Evolutionary conservation across 495 filamentous ascomycete species (phyloP).

Genomic region (Cladorrhinum samala): DNA sequence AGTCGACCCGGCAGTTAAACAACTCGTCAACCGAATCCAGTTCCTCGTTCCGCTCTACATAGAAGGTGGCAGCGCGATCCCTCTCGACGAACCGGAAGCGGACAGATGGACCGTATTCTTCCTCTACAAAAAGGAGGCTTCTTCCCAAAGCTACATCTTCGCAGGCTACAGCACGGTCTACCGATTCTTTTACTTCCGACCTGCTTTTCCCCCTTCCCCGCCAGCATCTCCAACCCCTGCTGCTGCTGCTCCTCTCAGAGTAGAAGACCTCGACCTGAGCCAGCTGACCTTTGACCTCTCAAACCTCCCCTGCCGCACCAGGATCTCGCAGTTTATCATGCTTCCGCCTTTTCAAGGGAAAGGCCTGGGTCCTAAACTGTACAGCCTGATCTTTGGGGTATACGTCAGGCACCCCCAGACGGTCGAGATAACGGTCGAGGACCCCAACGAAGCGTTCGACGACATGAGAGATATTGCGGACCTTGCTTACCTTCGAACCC

Average conservation of each 20-base stretch:
- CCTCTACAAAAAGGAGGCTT: conserved; percentile 59
- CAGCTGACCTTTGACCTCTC: conserved; percentile 42
- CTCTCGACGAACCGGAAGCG: conserved; percentile 61
- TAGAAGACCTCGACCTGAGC: conserved; percentile 23
- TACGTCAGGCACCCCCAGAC: conserved; percentile 58
- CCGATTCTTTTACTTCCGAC: conserved; percentile 61
- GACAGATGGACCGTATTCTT: conserved; percentile 91
- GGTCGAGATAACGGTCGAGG: conserved; percentile 86
- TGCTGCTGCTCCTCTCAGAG: conserved; percentile 17
- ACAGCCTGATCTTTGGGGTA: conserved; percentile 64
- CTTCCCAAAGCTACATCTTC: conserved; percentile 56
- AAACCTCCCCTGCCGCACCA: conserved; percentile 57
- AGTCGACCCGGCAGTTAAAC: conserved; percentile 49
- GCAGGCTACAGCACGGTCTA: conserved; percentile 86
- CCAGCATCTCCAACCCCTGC: conserved; percentile 1
- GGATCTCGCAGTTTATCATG: conserved; percentile 92
- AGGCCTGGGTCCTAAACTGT: conserved; percentile 74
- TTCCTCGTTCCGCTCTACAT: conserved; percentile 83
- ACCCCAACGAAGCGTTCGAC: conserved; percentile 92
- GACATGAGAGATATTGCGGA: conserved; percentile 82
- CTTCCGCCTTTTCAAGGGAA: conserved; percentile 79
- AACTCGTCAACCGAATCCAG: conserved; percentile 70
- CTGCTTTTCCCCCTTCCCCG: conserved; percentile 18
- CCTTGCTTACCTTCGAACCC: conserved; percentile 55
- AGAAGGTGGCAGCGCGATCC: conserved; percentile 73